Percentiles rank a stretch among this genome's conserved stretches.
phyloP scores from a whole-genome alignment of 192 early-diverging fungal species.

The Mortierella antarctica region DNA sequence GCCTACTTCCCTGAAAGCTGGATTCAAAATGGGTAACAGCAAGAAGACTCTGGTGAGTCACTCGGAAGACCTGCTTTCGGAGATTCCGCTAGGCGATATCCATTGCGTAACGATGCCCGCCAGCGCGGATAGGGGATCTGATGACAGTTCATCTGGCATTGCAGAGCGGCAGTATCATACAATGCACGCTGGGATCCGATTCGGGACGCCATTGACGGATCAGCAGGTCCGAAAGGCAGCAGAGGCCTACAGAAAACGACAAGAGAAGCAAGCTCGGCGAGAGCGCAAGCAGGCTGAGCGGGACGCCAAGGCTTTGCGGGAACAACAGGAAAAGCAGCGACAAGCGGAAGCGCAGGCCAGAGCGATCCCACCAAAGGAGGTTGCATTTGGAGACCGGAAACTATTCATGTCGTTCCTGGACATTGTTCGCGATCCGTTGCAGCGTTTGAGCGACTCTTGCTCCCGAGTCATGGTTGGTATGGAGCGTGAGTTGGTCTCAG shows the following conservation, averaged over 20 bases:
- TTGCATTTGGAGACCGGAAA: constrained; percentile 58
- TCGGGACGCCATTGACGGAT: constrained; percentile 15
- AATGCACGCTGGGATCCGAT: background rate
- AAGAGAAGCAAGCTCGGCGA: constrained; percentile 16
- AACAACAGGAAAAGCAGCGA: constrained; percentile 9
- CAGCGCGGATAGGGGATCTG: background rate
- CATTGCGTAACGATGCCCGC: constrained; percentile 21
- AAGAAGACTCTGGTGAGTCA: background rate
- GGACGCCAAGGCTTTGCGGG: constrained; percentile 15
- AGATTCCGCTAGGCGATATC: background rate
- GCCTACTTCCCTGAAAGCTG: constrained; percentile 27
- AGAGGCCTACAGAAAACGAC: constrained; percentile 20
- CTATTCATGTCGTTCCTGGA: constrained; percentile 61
- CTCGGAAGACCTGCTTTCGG: background rate
- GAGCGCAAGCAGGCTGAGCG: constrained; percentile 22
- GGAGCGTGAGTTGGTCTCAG: constrained; percentile 42
- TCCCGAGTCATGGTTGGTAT: constrained; percentile 38
- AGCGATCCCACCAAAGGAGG: constrained; percentile 52
- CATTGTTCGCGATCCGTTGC: constrained; percentile 61
- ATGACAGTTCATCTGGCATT: background rate
- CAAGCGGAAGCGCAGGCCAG: constrained; percentile 23
- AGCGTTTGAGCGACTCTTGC: constrained; percentile 54
- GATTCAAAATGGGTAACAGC: constrained; percentile 18
- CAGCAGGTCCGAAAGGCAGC: constrained; percentile 28
- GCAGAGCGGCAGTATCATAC: background rate